A percentile compares a stretch with the other conserved stretches of the same genome.
These are phyloP conservation scores for Monilinia laxa DNA, from an alignment of 2,329 filamentous ascomycete species.

Conservation along the genomic window DNA sequence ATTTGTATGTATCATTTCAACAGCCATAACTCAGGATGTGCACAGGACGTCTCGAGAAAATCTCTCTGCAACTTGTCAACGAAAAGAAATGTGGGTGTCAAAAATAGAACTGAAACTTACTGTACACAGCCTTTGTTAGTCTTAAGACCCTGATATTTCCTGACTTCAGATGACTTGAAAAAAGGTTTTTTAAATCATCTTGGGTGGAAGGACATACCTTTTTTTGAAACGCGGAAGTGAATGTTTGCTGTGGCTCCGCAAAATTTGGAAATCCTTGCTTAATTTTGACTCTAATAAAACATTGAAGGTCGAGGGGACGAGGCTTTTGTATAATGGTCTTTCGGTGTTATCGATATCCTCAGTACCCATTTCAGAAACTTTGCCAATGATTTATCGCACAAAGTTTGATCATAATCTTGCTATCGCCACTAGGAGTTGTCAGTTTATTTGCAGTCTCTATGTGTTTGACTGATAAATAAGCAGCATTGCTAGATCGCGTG, in stretches of 20 bases:
- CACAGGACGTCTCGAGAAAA: background rate
- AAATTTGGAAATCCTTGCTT: background rate
- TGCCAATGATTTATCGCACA: background rate
- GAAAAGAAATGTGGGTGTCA: too few species aligned
- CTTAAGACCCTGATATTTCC: background rate
- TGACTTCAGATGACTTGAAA: background rate
- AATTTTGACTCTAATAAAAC: too few species aligned
- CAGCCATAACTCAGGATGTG: background rate
- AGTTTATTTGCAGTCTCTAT: background rate
- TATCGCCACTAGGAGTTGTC: too few species aligned
- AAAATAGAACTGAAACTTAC: background rate
- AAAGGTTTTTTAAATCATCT: background rate
- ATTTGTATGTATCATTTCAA: background rate
- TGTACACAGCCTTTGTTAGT: constrained; percentile 2
- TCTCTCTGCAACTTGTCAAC: background rate
- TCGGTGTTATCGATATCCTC: too few species aligned
- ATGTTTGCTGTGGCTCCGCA: too few species aligned
- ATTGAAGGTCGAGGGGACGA: background rate
- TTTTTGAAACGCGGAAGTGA: background rate
- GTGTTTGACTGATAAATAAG: background rate
- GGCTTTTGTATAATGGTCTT: too few species aligned
- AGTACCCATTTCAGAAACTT: too few species aligned
- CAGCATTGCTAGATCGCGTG: background rate
- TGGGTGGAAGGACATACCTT: background rate
- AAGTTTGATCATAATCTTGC: background rate